Evolutionary conservation across 257 asterid genomes (phyloP).

Genomic region (Solanum chmielewskii): DNA sequence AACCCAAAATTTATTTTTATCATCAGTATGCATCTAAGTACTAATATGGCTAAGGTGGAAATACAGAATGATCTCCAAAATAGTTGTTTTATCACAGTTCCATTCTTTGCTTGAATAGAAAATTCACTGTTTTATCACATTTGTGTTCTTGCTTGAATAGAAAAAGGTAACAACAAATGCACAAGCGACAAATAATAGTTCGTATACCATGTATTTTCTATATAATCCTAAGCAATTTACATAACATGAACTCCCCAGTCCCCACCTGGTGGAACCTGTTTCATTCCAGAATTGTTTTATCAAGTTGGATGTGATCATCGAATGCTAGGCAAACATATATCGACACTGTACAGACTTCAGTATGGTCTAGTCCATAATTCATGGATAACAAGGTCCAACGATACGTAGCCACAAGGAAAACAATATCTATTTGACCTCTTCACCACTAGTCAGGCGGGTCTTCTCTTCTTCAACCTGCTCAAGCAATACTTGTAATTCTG

Average conservation of each 20-base stretch:
- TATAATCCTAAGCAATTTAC: not conserved
- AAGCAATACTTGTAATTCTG: constrained; percentile 60
- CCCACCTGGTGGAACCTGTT: not conserved
- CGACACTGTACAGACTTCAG: not conserved
- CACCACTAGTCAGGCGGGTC: constrained; percentile 34
- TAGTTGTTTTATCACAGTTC: not conserved
- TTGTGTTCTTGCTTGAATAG: not conserved
- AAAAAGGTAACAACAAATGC: not conserved
- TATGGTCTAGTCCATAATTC: not conserved
- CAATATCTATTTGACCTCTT: constrained; percentile 25
- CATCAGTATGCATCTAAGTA: not conserved
- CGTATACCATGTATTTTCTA: not conserved
- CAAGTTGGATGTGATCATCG: not conserved
- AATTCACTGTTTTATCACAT: not conserved
- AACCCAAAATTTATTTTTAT: not conserved
- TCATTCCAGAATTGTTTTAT: not conserved
- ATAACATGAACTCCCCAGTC: not conserved
- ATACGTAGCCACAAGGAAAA: not conserved
- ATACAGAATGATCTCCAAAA: not conserved
- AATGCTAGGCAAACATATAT: not conserved
- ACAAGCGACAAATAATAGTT: not conserved
- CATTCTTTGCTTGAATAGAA: not conserved
- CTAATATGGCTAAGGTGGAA: not conserved
- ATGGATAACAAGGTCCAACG: not conserved
- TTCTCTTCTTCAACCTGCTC: constrained; percentile 97